Conservation (phyloP, 305 asterid genomes). For the Fraxinus nigra region DNA sequence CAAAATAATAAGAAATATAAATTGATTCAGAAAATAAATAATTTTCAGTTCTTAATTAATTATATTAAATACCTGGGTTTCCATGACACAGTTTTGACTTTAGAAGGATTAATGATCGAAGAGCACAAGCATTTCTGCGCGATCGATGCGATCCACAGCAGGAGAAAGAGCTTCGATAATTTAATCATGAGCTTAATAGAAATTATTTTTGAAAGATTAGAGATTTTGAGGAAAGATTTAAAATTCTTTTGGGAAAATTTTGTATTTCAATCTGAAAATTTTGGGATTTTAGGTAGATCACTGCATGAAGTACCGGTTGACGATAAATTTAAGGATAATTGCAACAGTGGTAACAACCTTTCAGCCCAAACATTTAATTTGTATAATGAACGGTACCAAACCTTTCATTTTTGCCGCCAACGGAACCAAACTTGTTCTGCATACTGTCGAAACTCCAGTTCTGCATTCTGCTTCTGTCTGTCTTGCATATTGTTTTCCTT, state of each 20-base stretch:
- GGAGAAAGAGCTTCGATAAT: slow-evolving; percentile 26
- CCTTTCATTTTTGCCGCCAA: no score
- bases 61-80: slow-evolving; percentile 64
- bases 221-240: neutral
- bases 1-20: neutral
- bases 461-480: no score
- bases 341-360: no score
- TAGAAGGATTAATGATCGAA: slow-evolving; percentile 78
- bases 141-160: slow-evolving; percentile 52
- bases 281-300: slow-evolving; percentile 26
- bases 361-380: no score
- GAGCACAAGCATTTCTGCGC: slow-evolving; percentile 42
- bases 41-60: neutral
- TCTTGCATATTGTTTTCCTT: no score
- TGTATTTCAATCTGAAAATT: slow-evolving; percentile 23
- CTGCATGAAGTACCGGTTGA: slow-evolving; percentile 15
- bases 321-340: slow-evolving; percentile 3
- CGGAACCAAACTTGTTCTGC: neutral
- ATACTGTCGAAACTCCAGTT: no score
- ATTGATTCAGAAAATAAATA: neutral
- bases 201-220: neutral
- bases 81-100: slow-evolving; percentile 78
- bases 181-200: slow-evolving; percentile 30
- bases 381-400: no score
- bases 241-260: neutral